These are phyloP conservation scores for Fennellomyces sp. DNA, from an alignment of 371 early-diverging fungal species.

Conservation along the genomic window DNA sequence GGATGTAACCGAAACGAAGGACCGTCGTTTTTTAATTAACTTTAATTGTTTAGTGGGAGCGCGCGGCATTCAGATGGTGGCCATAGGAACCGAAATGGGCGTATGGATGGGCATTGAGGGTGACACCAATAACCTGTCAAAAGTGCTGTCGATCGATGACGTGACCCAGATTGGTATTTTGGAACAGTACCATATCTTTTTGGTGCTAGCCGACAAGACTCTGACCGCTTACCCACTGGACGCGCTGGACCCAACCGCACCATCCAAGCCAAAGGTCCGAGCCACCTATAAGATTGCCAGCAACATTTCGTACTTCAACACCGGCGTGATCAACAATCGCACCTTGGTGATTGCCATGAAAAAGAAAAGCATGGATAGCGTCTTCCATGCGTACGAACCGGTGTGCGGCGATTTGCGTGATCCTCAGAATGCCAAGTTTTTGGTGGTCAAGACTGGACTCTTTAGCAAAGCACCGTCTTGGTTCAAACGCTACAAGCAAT, in stretches of 20 bases:
- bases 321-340: constrained; percentile 61
- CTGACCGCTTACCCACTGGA: constrained; percentile 75
- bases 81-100: constrained; percentile 84
- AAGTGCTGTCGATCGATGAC: constrained; percentile 31
- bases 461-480: constrained; percentile 46
- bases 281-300: constrained; percentile 57
- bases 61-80: constrained; percentile 63
- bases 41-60: constrained; percentile 33
- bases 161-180: constrained; percentile 46
- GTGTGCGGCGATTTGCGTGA: constrained; percentile 44
- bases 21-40: too few relatives aligned
- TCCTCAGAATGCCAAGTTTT: constrained; percentile 38
- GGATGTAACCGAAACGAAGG: too few relatives aligned
- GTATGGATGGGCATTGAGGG: constrained; percentile 61
- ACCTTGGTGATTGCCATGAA: constrained; percentile 63
- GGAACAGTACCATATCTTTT: constrained; percentile 39
- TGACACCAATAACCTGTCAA: constrained; percentile 33
- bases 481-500: constrained; percentile 64
- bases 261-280: constrained; percentile 30
- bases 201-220: constrained; percentile 64
- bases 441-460: constrained; percentile 39
- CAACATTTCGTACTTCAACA: constrained; percentile 73
- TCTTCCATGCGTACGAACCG: constrained; percentile 42
- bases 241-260: constrained; percentile 52
- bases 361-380: constrained; percentile 48